Evolutionary conservation across 23 red algal genomes (phyloP), one percentile per base, ranked within the genome.

Genomic region (Gracilariopsis chorda): DNA sequence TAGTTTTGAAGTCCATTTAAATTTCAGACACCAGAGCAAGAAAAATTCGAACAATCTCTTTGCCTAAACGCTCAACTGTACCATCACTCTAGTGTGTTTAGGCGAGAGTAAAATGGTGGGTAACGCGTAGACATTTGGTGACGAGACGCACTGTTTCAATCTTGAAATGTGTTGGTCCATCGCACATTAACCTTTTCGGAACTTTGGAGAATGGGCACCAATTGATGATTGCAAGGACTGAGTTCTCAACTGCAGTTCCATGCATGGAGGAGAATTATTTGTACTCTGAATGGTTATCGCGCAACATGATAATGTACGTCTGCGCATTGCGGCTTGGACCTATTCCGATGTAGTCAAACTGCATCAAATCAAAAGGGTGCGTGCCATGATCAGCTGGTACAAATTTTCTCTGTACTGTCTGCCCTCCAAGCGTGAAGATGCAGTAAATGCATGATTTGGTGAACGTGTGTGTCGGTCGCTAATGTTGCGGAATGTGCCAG

Each of bases 381-480:
- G 59, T 67, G 28, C 56, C 80, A 39, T 84, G 80, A 0, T 65
- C 7, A 27, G 55, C 28, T 21, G 52, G 59, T 47, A 51, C 56
- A 41, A 84, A 68, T 21, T 51, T 51, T 20, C 80, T 51, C 30
- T 48, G 80, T n/a, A 84, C 19, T 0, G 39, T 63, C 58, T 0
- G 0, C 52, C 2, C 58, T 67, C 56, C 55, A 68, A 68, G 19
- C 24, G 0, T 67, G n/a, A 57, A 63, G 6, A 84, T 0, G 40
- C 80, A 84, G 46, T 67, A 1, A 21, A 84, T 20, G 55, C 80
- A 84, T n/a, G 80, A 24, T n/a, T n/a, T n/a, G n/a, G n/a, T n/a
- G n/a, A n/a, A n/a, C n/a, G n/a, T n/a, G n/a, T n/a, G n/a, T n/a
- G n/a, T n/a, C n/a, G n/a, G n/a, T n/a, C n/a, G n/a, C n/a, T n/a